Evolutionary conservation across 2,329 filamentous ascomycete species (phyloP), one percentile per base, ranked within the genome.

Genomic region (Diaporthe aspalathi): DNA sequence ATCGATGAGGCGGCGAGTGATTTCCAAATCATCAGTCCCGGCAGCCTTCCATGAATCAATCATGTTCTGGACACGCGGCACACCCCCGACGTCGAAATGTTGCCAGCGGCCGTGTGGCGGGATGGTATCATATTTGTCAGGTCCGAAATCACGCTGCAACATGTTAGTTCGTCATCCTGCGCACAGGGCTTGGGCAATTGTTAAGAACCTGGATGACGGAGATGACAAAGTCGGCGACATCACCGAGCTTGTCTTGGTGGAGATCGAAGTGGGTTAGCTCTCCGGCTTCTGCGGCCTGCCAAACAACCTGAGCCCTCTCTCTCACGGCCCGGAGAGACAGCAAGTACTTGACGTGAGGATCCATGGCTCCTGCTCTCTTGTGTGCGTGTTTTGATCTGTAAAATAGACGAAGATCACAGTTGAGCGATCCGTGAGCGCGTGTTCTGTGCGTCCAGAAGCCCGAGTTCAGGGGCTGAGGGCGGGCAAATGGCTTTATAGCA

Each of bases 101-200:
- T 91, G 89, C 86, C 89, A 91, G 53, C 89, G 84, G 11, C 84
- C 88, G 73, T 89, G 87, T 12, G 86, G 85, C 0, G 87, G 87
- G 65, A 89, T 89, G 0, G 79, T 76, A 62, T 83, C 71, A 73
- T 79, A 85, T 22, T 77, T 80, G 72, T 85, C 81, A 0, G 85
- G 85, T 0, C 85, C 85, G 72, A 85, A 87, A 73, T 87, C 85
- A 22, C 85, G 83, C 85, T 87, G 43, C 16, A 2, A 38, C 50
- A 17, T 22, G 35, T 66, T 3, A 66, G 32, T 47, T 45, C n/a
- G 17, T 35, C 60, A 35, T 29, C 24, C 38, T 27, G 29, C 20
- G 60, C 35, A 40, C 32, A 35, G 62, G 27, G 52, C n/a, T 49
- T 43, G 35, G 43, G 27, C 27, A 40, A 66, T 49, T 20, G 22